phyloP scores from a whole-genome alignment of 108 stramenopile species.

The Stephanodiscus triporus region DNA sequence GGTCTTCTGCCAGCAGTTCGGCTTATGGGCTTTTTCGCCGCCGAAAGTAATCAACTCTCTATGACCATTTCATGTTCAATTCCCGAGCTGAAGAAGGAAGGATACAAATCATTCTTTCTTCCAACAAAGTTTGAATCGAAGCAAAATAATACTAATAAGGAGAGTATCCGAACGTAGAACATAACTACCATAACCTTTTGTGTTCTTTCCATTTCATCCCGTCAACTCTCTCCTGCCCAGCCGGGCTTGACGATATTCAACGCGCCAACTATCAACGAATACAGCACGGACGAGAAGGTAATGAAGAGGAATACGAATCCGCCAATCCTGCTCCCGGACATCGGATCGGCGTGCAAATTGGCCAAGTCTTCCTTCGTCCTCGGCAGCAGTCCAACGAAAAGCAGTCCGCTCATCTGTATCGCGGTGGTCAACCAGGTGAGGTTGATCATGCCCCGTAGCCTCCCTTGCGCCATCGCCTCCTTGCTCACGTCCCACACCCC shows the following conservation, averaged over 20 bases:
- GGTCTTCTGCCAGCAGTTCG: no score
- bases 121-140: no score
- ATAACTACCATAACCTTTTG: no score
- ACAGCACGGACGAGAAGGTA: conserved; percentile 70
- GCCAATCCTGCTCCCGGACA: conserved; percentile 65
- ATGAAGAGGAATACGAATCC: conserved; percentile 77
- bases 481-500: conserved; percentile 83
- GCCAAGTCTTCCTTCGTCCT: conserved; percentile 79
- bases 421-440: conserved; percentile 77
- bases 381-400: conserved; percentile 76
- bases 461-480: conserved; percentile 59
- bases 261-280: conserved; percentile 74
- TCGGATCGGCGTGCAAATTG: conserved; percentile 49
- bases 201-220: no score
- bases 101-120: no score
- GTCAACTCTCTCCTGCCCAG: conserved; percentile 69
- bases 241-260: conserved; percentile 78
- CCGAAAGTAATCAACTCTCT: no score
- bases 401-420: conserved; percentile 69
- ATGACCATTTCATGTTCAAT: no score
- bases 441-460: conserved; percentile 72
- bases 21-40: no score
- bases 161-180: no score
- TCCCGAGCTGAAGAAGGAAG: no score
- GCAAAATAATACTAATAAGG: no score